Base-by-base conservation (phyloP, 768 basidiomycete species). In the Pleurotus tuoliensis region DNA sequence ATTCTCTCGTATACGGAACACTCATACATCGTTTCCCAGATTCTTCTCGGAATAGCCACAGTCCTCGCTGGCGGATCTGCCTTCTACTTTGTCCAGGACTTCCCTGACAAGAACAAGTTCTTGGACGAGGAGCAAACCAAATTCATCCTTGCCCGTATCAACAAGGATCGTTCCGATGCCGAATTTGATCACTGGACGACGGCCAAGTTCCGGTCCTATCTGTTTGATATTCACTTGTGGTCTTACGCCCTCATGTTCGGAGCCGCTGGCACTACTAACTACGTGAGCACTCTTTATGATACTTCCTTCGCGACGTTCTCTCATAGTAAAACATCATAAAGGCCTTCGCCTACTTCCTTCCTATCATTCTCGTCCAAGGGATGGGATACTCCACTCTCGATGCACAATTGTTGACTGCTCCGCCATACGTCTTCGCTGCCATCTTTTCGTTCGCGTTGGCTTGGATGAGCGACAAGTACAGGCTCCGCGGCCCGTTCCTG, bases 111-210 rank as follows among this genome's bases (percentile, higher is more conserved):
- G 46, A 70, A 67, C 41, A 66, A 45, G 12, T 77, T 77, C 61
- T 60, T 76, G 37, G 71, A 59, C 13, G 45, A 62, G 45, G 69
- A 73, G 49, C 66, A 76, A 55, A 74, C 73, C 38, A 24, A 37
- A 12, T 53, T 37, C 55, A 52, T 73, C 43, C 56, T 76, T 22
- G 64, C 63, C 47, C 71, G 75, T 13, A 66, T 75, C 24, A 67
- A 73, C 59, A 64, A 63, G n/a, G 74, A 75, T 61, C 65, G 73
- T 44, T 70, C 71, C 4, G 74, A 76, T 58, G 66, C 73, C 47
- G 51, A 74, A 24, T 69, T 72, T 0, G 73, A 76, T 58, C 37
- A 68, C 18, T 64, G 74, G 53, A 72, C 67, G 1, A 27, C 46
- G 30, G 24, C 47, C 12, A 74, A 73, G 55, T 56, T 76, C 22